phyloP scores from a whole-genome alignment of 2,329 filamentous ascomycete genomes.

The Monascus ruber region DNA sequence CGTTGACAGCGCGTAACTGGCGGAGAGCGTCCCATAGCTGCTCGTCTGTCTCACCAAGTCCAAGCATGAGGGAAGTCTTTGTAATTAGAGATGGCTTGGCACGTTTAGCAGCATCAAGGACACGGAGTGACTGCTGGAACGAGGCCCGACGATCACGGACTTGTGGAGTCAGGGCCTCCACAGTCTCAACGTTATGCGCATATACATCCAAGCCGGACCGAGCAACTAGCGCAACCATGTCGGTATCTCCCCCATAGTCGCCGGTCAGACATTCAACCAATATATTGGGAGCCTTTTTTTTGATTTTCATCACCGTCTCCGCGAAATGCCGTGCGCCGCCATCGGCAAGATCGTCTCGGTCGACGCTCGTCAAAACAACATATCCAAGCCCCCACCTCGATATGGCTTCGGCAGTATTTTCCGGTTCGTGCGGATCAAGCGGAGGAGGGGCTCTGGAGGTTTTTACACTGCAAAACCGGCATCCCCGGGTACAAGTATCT shows the following conservation, averaged over 20 bases:
- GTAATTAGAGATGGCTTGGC: conserved; percentile 71
- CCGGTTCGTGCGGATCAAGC: conserved; percentile 88
- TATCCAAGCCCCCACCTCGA: conserved; percentile 90
- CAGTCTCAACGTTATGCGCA: conserved; percentile 94
- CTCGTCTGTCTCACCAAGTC: conserved; percentile 80
- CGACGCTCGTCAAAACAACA: conserved; percentile 85
- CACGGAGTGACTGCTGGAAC: conserved; percentile 72
- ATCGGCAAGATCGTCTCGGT: conserved; percentile 83
- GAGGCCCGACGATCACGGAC: conserved; percentile 83
- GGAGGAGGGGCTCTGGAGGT: conserved; percentile 65
- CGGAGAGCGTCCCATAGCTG: conserved; percentile 69
- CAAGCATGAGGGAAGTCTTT: conserved; percentile 98
- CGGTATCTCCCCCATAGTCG: conserved; percentile 73
- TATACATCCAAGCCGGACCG: conserved; percentile 87
- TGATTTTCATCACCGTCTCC: conserved; percentile 89
- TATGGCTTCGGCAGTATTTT: conserved; percentile 90
- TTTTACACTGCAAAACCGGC: conserved; percentile 95
- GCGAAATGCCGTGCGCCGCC: conserved; percentile 84
- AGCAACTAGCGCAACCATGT: conserved; percentile 78
- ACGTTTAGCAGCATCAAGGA: conserved; percentile 72
- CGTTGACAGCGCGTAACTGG: conserved; percentile 66
- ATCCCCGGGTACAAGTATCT: conserved; percentile 92
- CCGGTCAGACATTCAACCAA: conserved; percentile 48
- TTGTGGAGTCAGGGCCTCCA: conserved; percentile 77
- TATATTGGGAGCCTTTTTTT: conserved; percentile 51